Evolutionary conservation across 2,329 filamentous ascomycete species (phyloP).

Genomic region (Pyricularia sp.): DNA sequence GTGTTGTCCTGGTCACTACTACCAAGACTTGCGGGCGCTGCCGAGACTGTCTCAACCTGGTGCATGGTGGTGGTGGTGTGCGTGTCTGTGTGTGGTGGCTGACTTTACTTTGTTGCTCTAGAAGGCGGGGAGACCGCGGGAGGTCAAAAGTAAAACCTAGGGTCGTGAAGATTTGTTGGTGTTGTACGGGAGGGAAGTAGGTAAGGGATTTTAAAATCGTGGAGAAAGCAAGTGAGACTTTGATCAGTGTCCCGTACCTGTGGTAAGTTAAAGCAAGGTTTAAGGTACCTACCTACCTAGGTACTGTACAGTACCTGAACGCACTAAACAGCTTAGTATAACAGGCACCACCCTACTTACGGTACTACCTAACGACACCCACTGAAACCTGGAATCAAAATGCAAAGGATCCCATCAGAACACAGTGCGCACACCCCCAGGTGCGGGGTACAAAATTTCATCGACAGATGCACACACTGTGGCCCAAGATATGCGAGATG

Average conservation of each 20-base stretch:
- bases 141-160: background rate
- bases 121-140: background rate
- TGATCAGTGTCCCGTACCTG: background rate
- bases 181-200: background rate
- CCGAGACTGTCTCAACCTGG: background rate
- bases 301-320: background rate
- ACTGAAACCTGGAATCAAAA: background rate
- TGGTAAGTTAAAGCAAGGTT: no score
- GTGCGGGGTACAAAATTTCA: slow-evolving; percentile 1
- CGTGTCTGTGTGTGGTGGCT: background rate
- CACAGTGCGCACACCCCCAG: background rate
- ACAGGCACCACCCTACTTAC: background rate
- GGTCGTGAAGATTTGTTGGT: background rate
- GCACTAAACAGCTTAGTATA: background rate
- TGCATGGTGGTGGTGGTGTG: background rate
- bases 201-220: background rate
- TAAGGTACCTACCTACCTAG: no score
- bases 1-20: background rate
- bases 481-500: background rate
- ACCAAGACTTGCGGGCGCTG: background rate
- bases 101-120: background rate
- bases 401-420: background rate
- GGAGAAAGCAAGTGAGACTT: background rate
- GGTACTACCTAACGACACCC: background rate
- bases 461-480: background rate